Conservation (phyloP, 768 basidiomycete genomes). For the Mycena latifolia region DNA sequence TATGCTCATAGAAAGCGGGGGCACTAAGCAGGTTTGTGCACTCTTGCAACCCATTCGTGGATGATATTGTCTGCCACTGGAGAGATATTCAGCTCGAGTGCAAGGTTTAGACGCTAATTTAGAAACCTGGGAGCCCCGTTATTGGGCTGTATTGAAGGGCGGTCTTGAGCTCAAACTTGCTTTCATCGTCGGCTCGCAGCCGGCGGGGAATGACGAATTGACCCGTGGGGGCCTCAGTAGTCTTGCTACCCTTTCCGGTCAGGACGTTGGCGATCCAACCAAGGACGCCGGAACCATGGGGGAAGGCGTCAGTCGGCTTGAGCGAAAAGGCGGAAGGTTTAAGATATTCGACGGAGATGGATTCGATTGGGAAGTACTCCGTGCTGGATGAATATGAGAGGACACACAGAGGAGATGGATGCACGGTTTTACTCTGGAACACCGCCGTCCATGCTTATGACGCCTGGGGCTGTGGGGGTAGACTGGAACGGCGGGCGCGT, state of each 20-base stretch:
- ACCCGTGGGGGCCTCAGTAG: slow-evolving; percentile 28
- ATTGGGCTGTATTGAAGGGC: slow-evolving; percentile 67
- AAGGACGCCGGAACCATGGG: slow-evolving; percentile 30
- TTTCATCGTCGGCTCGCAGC: slow-evolving; percentile 41
- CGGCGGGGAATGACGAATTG: slow-evolving; percentile 34
- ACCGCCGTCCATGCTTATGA: slow-evolving; percentile 34
- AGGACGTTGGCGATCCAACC: slow-evolving; percentile 35
- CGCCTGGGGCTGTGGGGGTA: background rate
- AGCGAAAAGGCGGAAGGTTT: slow-evolving; percentile 29
- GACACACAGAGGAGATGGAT: background rate
- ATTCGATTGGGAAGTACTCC: slow-evolving; percentile 36
- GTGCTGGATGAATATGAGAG: slow-evolving; percentile 18
- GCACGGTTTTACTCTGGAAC: slow-evolving; percentile 27
- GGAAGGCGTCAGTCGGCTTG: slow-evolving; percentile 29
- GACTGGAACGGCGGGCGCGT: background rate
- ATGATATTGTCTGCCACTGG: slow-evolving; percentile 56
- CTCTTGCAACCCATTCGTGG: slow-evolving; percentile 51
- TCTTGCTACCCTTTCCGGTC: slow-evolving; percentile 31
- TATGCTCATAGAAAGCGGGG: background rate
- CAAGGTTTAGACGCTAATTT: background rate
- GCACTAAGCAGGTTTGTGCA: slow-evolving; percentile 59
- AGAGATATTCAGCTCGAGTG: background rate
- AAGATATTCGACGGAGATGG: slow-evolving; percentile 34
- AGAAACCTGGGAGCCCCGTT: slow-evolving; percentile 54
- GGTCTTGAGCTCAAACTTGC: slow-evolving; percentile 59